Base-by-base conservation (phyloP, 2,329 filamentous ascomycete species). In the Sordariomycetes sp. region DNA sequence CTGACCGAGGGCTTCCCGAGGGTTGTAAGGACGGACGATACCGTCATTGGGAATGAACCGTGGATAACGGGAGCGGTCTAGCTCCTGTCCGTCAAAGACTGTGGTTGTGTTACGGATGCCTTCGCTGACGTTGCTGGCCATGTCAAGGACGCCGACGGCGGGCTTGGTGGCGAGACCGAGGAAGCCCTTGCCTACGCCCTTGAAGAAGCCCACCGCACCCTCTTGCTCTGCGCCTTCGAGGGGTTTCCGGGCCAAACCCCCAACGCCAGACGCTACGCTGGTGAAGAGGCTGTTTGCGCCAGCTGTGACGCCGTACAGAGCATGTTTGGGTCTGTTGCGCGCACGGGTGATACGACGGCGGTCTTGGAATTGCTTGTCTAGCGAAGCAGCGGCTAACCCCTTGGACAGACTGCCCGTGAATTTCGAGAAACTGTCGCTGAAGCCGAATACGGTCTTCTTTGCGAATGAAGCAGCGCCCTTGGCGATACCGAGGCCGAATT, bases 321-420 rank as follows among this genome's bases (percentile, higher is more conserved):
- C 93, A 54, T 98, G 92, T 66, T 98, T 98, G 4, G 92, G 93
- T 40, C 90, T 72, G 58, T 98, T 98, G 30, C 93, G 78, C 19
- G 87, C 85, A 39, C 86, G 79, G 4, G 88, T 88, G 70, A 96
- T 98, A 38, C 93, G 84, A 34, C 92, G 81, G 39, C 90, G 81
- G 57, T 96, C 88, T 57, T 98, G 93, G 64, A 96, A 98, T 54
- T 98, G 90, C 59, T 98, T 96, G 65, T 98, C 92, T 44, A 98
- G 74, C 5, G 90, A 95, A 14, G 92, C 92, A 21, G 88, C 92
- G 3, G 92, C 87, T 31, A 98, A 75, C 39, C 92, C 92, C 63
- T 98, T 98, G 46, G 88, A 93, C 58, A 98, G 83, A 57, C 86
- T 94, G 34, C 93, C 93, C 2, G 93, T 98, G 54, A 96, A 85